A percentile compares a stretch with the other conserved stretches of the same genome.
phyloP scores from a whole-genome alignment of 148 eudicot genomes.

The Gaultheria prostrata region DNA sequence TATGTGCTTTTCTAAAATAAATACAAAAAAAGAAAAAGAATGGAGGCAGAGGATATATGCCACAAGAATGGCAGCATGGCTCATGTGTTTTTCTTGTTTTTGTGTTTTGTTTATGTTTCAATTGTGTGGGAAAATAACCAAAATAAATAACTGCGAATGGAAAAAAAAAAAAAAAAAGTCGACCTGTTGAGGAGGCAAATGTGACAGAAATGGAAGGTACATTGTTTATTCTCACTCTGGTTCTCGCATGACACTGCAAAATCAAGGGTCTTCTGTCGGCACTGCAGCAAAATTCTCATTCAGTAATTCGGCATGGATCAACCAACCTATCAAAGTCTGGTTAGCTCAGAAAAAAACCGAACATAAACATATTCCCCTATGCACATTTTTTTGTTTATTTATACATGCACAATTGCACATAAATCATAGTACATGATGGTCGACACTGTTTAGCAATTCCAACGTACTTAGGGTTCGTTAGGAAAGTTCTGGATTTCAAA shows the following conservation, averaged over 20 bases:
- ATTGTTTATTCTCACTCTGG: constrained; percentile 15
- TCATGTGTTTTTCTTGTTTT: no score
- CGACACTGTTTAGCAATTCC: background rate
- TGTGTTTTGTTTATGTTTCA: no score
- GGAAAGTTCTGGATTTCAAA: no score
- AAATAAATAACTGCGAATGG: no score
- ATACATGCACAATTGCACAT: background rate
- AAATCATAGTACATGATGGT: background rate
- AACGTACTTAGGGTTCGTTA: no score
- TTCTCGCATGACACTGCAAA: constrained; percentile 25
- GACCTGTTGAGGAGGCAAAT: constrained; percentile 30
- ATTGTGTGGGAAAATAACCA: no score
- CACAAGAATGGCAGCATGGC: no score
- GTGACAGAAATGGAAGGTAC: constrained; percentile 23
- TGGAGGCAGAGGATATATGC: no score
- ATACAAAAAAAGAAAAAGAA: no score
- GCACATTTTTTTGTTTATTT: background rate
- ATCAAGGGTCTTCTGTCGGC: constrained; percentile 25
- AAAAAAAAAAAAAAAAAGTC: background rate
- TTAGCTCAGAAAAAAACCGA: no score
- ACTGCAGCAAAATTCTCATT: constrained; percentile 15
- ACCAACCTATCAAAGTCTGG: background rate
- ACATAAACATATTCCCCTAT: background rate
- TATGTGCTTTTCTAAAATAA: no score
- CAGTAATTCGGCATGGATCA: background rate